These are phyloP conservation scores for Gymnopus androsaceus DNA, from an alignment of 1,284 basidiomycete genomes.

Conservation along the genomic window DNA sequence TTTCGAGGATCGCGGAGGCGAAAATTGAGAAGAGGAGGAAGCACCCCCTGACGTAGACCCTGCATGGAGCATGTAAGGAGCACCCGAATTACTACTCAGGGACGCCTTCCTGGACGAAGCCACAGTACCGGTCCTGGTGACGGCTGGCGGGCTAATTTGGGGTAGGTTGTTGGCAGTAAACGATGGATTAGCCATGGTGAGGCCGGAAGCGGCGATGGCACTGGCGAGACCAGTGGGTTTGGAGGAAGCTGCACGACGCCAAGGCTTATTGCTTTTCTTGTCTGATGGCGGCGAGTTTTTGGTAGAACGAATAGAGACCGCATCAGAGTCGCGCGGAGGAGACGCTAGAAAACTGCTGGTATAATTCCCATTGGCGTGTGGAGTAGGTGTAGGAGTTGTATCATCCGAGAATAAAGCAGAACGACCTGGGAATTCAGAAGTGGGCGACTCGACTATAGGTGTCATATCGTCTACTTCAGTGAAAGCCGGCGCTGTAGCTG, in stretches of 20 bases:
- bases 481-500: slow-evolving; percentile 27
- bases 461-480: slow-evolving; percentile 25
- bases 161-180: slow-evolving; percentile 48
- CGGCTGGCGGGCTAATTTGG: slow-evolving; percentile 35
- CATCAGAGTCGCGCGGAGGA: slow-evolving; percentile 27
- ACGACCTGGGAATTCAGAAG: slow-evolving; percentile 35
- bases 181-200: slow-evolving; percentile 63
- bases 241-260: slow-evolving; percentile 41
- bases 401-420: background rate
- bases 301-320: slow-evolving; percentile 32
- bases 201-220: slow-evolving; percentile 66
- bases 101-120: slow-evolving; percentile 17
- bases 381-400: slow-evolving; percentile 19
- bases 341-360: slow-evolving; percentile 23
- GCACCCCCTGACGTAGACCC: slow-evolving; percentile 10
- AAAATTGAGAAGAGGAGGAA: slow-evolving; percentile 12
- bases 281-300: slow-evolving; percentile 30
- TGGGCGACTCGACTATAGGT: slow-evolving; percentile 55
- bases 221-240: slow-evolving; percentile 61
- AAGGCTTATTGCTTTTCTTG: slow-evolving; percentile 39
- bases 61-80: slow-evolving; percentile 17
- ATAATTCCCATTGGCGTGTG: slow-evolving; percentile 20
- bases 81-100: slow-evolving; percentile 1
- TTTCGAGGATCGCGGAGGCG: slow-evolving; percentile 11
- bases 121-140: background rate